Percentiles rank a stretch among this genome's conserved stretches.
These are phyloP conservation scores for Bifiguratus adelaidae DNA, from an alignment of 192 early-diverging fungal species.

Conservation along the genomic window DNA sequence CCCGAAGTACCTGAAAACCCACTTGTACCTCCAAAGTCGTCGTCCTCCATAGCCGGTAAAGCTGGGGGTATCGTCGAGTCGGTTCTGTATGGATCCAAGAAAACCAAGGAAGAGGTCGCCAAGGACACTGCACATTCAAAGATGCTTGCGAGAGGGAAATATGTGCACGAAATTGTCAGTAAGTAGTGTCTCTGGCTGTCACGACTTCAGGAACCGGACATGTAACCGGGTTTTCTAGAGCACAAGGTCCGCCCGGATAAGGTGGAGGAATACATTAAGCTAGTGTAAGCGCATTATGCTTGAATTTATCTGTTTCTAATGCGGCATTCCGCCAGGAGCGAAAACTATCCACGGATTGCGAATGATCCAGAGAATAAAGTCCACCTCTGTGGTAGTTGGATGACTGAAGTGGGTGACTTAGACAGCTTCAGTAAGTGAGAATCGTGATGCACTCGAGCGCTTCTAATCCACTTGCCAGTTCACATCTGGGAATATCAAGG, in stretches of 20 bases:
- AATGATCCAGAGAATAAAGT: slow-evolving; percentile 62
- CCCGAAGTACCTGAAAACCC: no score
- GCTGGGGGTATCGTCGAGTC: slow-evolving; percentile 44
- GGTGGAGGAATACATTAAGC: slow-evolving; percentile 73
- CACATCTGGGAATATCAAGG: slow-evolving; percentile 95
- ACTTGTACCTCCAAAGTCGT: no score
- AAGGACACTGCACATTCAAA: slow-evolving; percentile 58
- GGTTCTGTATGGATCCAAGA: slow-evolving; percentile 60
- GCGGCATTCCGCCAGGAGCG: no score
- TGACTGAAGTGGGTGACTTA: slow-evolving; percentile 74
- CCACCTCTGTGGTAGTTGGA: slow-evolving; percentile 87
- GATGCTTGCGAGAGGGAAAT: slow-evolving; percentile 71
- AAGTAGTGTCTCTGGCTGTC: slow-evolving; percentile 11
- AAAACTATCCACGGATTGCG: slow-evolving; percentile 68
- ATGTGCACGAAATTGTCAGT: slow-evolving; percentile 82
- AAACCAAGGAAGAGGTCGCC: slow-evolving; percentile 42
- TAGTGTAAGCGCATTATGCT: slow-evolving; percentile 59
- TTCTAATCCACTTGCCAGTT: slow-evolving; percentile 37
- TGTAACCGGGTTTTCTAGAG: no score
- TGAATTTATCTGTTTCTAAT: no score
- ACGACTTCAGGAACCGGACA: not conserved
- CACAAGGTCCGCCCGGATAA: slow-evolving; percentile 80
- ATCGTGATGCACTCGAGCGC: no score
- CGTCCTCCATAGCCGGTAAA: slow-evolving; percentile 4
- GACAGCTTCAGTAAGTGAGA: slow-evolving; percentile 77